Conservation (phyloP, 768 basidiomycete species). For the Grammothele lineata region DNA sequence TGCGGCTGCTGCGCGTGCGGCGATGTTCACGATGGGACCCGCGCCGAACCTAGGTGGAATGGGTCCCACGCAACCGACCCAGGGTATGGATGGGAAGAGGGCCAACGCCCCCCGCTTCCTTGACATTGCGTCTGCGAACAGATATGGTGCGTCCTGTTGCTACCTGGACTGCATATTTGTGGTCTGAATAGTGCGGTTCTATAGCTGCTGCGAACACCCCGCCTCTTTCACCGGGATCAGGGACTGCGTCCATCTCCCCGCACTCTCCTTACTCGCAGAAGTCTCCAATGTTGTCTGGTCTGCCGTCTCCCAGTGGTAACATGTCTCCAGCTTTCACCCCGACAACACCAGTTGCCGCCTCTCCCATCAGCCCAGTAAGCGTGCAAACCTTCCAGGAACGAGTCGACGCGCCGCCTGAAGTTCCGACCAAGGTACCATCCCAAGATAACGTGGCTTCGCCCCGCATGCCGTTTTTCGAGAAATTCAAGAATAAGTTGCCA, state of each 20-base stretch:
- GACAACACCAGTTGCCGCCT: constrained; percentile 14
- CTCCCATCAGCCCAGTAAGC: constrained; percentile 17
- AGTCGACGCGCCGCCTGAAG: constrained; percentile 20
- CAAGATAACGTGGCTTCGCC: constrained; percentile 19
- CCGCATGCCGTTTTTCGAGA: constrained; percentile 55
- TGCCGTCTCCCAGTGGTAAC: constrained; percentile 17
- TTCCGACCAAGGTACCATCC: constrained; percentile 19
- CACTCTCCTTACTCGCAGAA: constrained; percentile 22
- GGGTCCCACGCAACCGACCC: constrained; percentile 6
- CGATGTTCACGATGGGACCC: constrained; percentile 34
- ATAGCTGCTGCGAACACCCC: constrained; percentile 20
- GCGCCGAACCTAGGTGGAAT: constrained; percentile 2
- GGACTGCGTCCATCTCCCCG: constrained; percentile 23
- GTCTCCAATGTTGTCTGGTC: constrained; percentile 19
- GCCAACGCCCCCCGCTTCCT: constrained; percentile 30
- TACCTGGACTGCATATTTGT: too few relatives aligned
- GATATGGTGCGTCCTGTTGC: constrained; percentile 19
- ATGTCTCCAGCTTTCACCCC: too few relatives aligned
- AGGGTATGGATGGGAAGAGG: constrained; percentile 28
- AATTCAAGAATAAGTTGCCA: constrained; percentile 36
- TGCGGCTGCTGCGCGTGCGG: constrained; percentile 65
- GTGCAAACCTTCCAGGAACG: constrained; percentile 17
- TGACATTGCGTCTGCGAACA: constrained; percentile 23
- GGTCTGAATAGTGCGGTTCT: too few relatives aligned
- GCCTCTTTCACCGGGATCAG: constrained; percentile 25